A percentile compares a stretch with the other conserved stretches of the same genome.
Conservation (phyloP, 2,329 filamentous ascomycete genomes). For the Simplicillium sp. region DNA sequence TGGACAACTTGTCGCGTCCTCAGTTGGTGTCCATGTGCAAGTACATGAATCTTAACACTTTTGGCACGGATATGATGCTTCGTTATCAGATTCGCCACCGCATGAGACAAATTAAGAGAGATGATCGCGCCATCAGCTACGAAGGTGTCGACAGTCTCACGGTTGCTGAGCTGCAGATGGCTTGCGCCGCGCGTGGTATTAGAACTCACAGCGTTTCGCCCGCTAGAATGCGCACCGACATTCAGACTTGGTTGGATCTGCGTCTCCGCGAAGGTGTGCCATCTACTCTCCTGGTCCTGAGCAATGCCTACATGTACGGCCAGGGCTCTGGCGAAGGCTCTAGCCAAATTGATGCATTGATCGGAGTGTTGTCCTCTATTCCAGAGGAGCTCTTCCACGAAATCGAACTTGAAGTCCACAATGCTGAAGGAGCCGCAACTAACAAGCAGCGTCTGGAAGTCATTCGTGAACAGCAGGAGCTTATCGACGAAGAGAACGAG, state of each 20-base stretch:
- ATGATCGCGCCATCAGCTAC: slow-evolving; percentile 87
- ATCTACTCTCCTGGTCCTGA: slow-evolving; percentile 87
- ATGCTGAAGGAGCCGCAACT: slow-evolving; percentile 89
- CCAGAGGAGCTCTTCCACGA: slow-evolving; percentile 99
- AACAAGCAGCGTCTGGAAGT: slow-evolving; percentile 99
- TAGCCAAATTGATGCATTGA: slow-evolving; percentile 85
- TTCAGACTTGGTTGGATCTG: slow-evolving; percentile 90
- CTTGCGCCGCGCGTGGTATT: slow-evolving; percentile 84
- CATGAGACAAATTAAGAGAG: slow-evolving; percentile 98
- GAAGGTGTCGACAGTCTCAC: slow-evolving; percentile 90
- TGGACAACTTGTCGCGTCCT: slow-evolving; percentile 92
- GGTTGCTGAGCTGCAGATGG: slow-evolving; percentile 86
- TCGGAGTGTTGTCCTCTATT: slow-evolving; percentile 85
- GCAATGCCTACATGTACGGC: slow-evolving; percentile 95
- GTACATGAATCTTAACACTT: slow-evolving; percentile 96
- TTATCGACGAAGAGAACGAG: slow-evolving; percentile 94
- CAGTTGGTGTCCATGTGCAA: slow-evolving; percentile 96
- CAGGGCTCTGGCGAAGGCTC: slow-evolving; percentile 82
- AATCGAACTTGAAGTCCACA: slow-evolving; percentile 97
- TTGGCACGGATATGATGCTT: slow-evolving; percentile 95
- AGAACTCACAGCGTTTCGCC: slow-evolving; percentile 89
- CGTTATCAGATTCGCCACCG: slow-evolving; percentile 94
- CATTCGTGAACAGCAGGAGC: slow-evolving; percentile 93
- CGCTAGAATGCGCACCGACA: slow-evolving; percentile 75
- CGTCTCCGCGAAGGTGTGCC: slow-evolving; percentile 92